These are phyloP conservation scores for Cladorrhinum samala DNA, from an alignment of 495 filamentous ascomycete species.

Conservation along the genomic window DNA sequence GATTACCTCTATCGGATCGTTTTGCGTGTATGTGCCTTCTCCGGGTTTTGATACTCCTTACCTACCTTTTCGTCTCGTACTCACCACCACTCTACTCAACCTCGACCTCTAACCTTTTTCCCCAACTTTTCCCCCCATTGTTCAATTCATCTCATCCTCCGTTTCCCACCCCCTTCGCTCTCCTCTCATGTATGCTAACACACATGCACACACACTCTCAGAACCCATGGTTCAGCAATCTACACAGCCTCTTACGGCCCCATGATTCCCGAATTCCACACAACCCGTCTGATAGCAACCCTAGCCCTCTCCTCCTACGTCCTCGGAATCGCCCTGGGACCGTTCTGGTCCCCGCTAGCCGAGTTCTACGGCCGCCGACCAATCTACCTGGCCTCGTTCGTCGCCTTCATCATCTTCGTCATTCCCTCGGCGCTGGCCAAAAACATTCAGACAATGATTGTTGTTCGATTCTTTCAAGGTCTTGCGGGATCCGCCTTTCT, in stretches of 20 bases:
- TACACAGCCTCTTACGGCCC: constrained; percentile 86
- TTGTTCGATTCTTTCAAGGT: constrained; percentile 79
- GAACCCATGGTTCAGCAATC: constrained; percentile 81
- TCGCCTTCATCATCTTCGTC: constrained; percentile 75
- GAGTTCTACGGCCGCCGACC: constrained; percentile 86
- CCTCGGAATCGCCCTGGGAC: constrained; percentile 66
- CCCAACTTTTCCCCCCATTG: too few species aligned
- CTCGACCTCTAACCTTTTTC: too few species aligned
- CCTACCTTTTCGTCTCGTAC: too few species aligned
- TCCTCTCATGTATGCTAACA: too few species aligned
- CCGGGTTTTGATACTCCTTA: too few species aligned
- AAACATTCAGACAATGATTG: constrained; percentile 77
- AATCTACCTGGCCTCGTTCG: constrained; percentile 76
- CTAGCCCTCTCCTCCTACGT: constrained; percentile 77
- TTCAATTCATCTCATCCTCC: too few species aligned
- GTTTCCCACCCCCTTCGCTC: too few species aligned
- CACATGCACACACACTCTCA: constrained; percentile 32
- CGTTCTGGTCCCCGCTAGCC: constrained; percentile 55
- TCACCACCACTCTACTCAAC: too few species aligned
- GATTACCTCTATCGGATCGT: constrained; percentile 63
- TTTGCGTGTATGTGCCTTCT: constrained; percentile 69
- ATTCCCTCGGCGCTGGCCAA: constrained; percentile 82
- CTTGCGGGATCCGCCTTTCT: constrained; percentile 83
- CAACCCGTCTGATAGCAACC: constrained; percentile 64
- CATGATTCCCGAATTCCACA: constrained; percentile 67